Base-by-base conservation (phyloP, 768 basidiomycete species). In the Hygrophorus russula region DNA sequence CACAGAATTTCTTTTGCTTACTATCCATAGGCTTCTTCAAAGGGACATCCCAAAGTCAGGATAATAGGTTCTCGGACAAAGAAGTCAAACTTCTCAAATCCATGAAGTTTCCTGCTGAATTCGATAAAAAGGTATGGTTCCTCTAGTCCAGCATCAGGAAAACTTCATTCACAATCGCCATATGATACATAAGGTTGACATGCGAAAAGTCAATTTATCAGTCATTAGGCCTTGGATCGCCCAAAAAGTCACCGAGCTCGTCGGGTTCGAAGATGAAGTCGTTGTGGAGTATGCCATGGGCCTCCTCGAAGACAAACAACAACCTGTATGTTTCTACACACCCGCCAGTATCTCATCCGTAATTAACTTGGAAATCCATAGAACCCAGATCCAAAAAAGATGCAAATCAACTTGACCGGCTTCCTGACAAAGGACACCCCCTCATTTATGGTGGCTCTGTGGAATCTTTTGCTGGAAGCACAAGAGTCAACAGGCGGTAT, bases 221-320 rank as follows among this genome's bases (percentile, higher is more conserved):
- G 91, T 98, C 52, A 86, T 99, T 56, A 72, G 87, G 46, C 89
- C 91, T 2, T 99, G 96, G 96, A 81, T 97, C 47, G 85, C 88
- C 11, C 91, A 90, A 70, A 86, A 88, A 62, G 82, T 96, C 45
- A 75, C 84, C 2, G 87, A 92, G 46, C 73, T 96, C 15, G 78
- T 92, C 34, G 90, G 93, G 2, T 79, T 98, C 30, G 96, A 99
- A 55, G 96, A 99, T 61, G 96, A 99, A 58, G 82, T 99, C 34
- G 82, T 98, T 33, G 80, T 97, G 20, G 94, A 97, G 57, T 98
- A 96, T 56, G 90, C 91, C 13, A 89, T 91, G 79, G 90, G 90
- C 13, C 70, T 98, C 14, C 66, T 99, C 4, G 96, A 99, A 57
- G 89, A 96, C 53, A 69, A 78, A 38, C 71, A 76, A 12, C 75